Percentiles rank a stretch among this genome's conserved stretches.
These are phyloP conservation scores for Rhizoctonia solani DNA, from an alignment of 1,284 basidiomycete species.

Conservation along the genomic window DNA sequence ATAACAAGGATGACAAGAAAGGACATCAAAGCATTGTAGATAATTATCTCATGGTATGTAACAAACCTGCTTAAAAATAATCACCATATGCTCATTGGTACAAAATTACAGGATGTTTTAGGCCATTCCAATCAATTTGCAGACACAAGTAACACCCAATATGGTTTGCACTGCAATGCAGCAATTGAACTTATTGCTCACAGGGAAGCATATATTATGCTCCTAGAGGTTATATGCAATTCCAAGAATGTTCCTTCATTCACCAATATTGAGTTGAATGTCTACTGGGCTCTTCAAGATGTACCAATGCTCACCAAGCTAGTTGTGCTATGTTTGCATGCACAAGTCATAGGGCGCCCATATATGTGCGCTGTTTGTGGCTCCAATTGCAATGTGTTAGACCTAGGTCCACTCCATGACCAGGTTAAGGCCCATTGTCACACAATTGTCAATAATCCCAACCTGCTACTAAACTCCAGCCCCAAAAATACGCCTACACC, in stretches of 20 bases:
- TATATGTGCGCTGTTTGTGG: conserved; percentile 44
- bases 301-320: conserved; percentile 48
- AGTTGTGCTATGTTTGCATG: conserved; percentile 45
- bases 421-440: conserved; percentile 21
- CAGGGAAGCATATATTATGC: neutral
- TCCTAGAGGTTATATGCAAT: conserved; percentile 1
- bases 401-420: conserved; percentile 36
- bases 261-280: conserved; percentile 44
- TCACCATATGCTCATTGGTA: neutral
- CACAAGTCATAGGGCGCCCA: conserved; percentile 43
- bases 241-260: conserved; percentile 41
- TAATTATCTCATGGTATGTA: conserved; percentile 39
- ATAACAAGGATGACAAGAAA: conserved; percentile 48
- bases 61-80: neutral
- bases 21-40: conserved; percentile 42
- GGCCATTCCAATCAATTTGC: conserved; percentile 11
- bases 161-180: conserved; percentile 24
- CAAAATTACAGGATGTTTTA: neutral
- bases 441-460: conserved; percentile 24
- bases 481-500: neutral
- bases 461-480: conserved; percentile 7
- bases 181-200: conserved; percentile 12
- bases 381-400: conserved; percentile 35
- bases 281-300: conserved; percentile 45
- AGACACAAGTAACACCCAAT: conserved; percentile 31